Base-by-base conservation (phyloP, 2,329 filamentous ascomycete genomes). In the Ophidiomyces ophidiicola region DNA sequence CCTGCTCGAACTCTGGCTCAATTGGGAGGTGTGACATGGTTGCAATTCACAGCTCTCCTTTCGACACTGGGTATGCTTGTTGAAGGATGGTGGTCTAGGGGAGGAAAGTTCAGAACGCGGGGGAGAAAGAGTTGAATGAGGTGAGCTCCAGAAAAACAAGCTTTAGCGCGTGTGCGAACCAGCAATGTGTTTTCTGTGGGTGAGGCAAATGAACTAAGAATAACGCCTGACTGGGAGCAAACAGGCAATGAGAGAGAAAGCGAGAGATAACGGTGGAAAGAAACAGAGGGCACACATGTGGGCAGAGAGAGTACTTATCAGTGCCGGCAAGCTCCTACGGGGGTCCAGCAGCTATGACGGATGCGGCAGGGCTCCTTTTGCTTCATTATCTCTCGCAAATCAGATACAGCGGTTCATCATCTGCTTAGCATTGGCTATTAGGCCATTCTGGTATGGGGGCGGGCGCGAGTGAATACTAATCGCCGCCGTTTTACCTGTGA, bases 1-100 rank as follows among this genome's bases (percentile, higher is more conserved):
- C 88, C 76, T 96, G 88, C 78, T 94, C 79, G 71, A 96, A 96
- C 72, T 98, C 88, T 58, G 90, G 88, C 76, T 96, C 88, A 48
- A 70, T 68, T 37, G 83, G 77, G 57, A 90, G 73, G 71, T 90
- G 80, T 51, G 86, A 82, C 83, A 92, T 90, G 50, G 10, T 50
- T 28, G 21, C 24, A 17, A 41, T 29, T 32, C 20, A 21, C 5
- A n/a, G 15, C 32, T 43, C 21, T 15, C 29, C 21, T 31, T 35
- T 36, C n/a, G 12, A 12, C n/a, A 10, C 7, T 24, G 17, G 12
- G 11, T 43, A 19, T 18, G 23, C 6, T 23, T 10, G n/a, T 35
- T 14, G 23, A 25, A 6, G 17, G 18, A 35, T 15, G 5, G 5
- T 32, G 8, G 10, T n/a, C n/a, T n/a, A 12, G 2, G 20, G 7